Evolutionary conservation across 2,329 filamentous ascomycete species (phyloP), one percentile per base, ranked within the genome.

Genomic region (Ceratocystis harringtonii): DNA sequence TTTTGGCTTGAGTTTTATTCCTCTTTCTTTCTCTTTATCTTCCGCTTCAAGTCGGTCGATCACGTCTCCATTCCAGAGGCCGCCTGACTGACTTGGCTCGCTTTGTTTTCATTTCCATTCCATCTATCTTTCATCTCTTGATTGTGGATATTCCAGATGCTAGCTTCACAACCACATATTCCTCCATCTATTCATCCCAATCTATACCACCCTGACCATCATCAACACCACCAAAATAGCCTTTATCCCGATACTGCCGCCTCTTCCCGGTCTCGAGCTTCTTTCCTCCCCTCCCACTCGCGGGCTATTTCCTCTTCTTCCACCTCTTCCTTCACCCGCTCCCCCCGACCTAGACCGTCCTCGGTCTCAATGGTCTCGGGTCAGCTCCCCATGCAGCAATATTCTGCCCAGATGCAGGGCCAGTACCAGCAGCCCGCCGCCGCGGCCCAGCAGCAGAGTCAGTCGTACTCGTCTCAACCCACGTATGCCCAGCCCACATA

Each of bases 271-370:
- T 8, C 52, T 22, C 22, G 36, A 41, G 10, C 32, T 17, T 55
- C 32, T 10, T n/a, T 12, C 17, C 48, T 48, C n/a, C 19, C 19
- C 28, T 64, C 60, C 22, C 66, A 67, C 72, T 75, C 77, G 65
- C 82, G 84, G 70, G 82, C 80, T 44, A 77, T 80, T 70, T 77
- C 80, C 63, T 77, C 81, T 1, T 84, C 82, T 68, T 81, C 77
- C 71, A 73, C 77, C 65, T 81, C 82, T 62, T 79, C 79, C 36
- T 66, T 70, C 66, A 65, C 71, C 68, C 61, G 62, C 50, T 61
- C 67, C 41, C 64, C 63, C 22, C 61, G 62, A 22, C 52, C 22
- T n/a, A 57, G 28, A 30, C 52, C 52, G 52, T 50, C 62, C 55
- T 58, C 63, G 50, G 57, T 57, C 19, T 64, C 66, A 41, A 62